Evolutionary conservation across 75 land plant genomes (phyloP), one percentile per base, ranked within the genome.

Genomic region (Isoetes taiwanensis): DNA sequence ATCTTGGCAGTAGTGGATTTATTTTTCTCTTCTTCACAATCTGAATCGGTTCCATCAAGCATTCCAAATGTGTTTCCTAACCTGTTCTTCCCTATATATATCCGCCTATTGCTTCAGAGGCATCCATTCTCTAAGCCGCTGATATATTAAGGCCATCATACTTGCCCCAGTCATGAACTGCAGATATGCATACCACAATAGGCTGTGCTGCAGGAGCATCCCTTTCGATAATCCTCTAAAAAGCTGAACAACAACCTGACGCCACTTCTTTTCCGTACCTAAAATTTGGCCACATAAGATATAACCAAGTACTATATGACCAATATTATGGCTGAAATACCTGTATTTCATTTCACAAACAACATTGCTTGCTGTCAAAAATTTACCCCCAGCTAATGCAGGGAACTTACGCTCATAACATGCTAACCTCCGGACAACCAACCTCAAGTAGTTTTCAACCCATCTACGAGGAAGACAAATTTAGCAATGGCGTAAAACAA

Each of bases 371-470:
- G 76, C 60, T 3, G 77, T 65, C 32, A 87, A 64, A 38, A 69
- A 70, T 33, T 61, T 79, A 2, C 83, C 72, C 29, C 30, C 39
- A 30, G 59, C 62, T 60, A 78, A 52, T 25, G 68, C 19, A 32
- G 80, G 76, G 64, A 66, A 80, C 37, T 69, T 33, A 61, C 82
- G 74, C 52, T 87, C 88, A 70, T 71, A 66, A 48, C 71, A 80
- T 6, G 82, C 84, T 58, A 87, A 88, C 52, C 83, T 87, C 88
- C 94, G 83, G 19, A 87, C 74, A 34, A 87, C 76, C 94, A 83
- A 83, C 56, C 73, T 83, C 54, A 78, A 87, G 50, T 87, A 88
- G 65, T 87, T 87, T 23, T 67, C 64, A 25, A 83, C 76, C 94
- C 94, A 87, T 58, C 91, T 86, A 43, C 2, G 34, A n/a, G n/a